These are phyloP conservation scores for Tuctoria greenei DNA, from an alignment of 176 grass and related monocot species.

Conservation along the genomic window DNA sequence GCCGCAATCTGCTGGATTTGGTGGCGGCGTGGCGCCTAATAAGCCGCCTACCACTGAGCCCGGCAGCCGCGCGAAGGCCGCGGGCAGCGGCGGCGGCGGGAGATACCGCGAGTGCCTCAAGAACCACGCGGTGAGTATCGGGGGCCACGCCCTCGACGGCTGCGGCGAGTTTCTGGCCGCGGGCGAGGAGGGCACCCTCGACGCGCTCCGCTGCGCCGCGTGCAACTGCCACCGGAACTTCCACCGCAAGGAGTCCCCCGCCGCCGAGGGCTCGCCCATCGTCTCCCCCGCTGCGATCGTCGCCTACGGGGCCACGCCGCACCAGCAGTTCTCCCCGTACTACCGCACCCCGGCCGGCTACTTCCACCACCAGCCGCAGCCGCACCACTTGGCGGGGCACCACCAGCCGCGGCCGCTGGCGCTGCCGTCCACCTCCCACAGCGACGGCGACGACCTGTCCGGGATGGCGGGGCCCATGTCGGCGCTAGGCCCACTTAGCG, in stretches of 20 bases:
- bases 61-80: not conserved
- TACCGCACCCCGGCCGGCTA: constrained; percentile 58
- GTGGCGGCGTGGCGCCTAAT: constrained; percentile 17
- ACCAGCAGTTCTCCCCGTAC: constrained; percentile 60
- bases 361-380: constrained; percentile 40
- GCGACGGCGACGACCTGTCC: constrained; percentile 55
- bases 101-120: constrained; percentile 87
- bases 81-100: constrained; percentile 18
- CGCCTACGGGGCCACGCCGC: constrained; percentile 44
- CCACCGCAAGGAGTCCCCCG: constrained; percentile 57
- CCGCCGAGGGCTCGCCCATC: constrained; percentile 38
- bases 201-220: constrained; percentile 82
- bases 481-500: constrained; percentile 30
- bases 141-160: constrained; percentile 74
- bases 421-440: constrained; percentile 54
- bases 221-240: constrained; percentile 92
- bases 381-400: constrained; percentile 22
- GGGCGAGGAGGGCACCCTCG: constrained; percentile 64
- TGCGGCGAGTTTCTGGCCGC: constrained; percentile 93
- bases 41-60: not conserved
- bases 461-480: constrained; percentile 44
- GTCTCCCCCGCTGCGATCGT: constrained; percentile 32
- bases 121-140: constrained; percentile 81
- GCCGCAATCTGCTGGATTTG: not conserved
- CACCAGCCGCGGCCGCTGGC: constrained; percentile 27